A percentile compares a stretch with the other conserved stretches of the same genome.
Evolutionary conservation across 148 eudicot species (phyloP).

Genomic region (Polygonum maritimum): DNA sequence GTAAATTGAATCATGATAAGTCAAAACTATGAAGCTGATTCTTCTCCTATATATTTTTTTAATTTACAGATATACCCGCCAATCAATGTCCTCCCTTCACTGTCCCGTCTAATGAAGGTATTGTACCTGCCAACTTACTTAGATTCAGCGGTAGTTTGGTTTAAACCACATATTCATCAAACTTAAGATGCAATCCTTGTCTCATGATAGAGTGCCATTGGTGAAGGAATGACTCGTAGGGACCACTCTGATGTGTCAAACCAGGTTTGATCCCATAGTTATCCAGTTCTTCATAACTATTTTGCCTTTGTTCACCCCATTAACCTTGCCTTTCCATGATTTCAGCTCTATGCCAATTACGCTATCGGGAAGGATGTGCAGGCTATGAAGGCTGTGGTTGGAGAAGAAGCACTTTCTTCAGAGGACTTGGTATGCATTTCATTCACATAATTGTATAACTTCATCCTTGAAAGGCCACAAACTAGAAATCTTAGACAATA

Average conservation of each 20-base stretch:
- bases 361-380: conserved; percentile 89
- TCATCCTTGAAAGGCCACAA: neutral
- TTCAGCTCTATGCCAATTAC: conserved; percentile 74
- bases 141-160: neutral
- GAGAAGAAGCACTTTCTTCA: conserved; percentile 92
- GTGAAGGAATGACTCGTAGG: conserved; percentile 88
- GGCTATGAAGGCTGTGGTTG: conserved; percentile 92
- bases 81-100: conserved; percentile 76
- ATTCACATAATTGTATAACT: neutral
- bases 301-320: neutral
- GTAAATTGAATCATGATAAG: neutral
- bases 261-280: conserved; percentile 35
- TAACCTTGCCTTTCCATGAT: neutral
- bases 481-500: neutral
- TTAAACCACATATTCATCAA: neutral
- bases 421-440: conserved; percentile 53
- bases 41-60: neutral
- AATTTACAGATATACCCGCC: conserved; percentile 70
- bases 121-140: neutral
- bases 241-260: conserved; percentile 85
- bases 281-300: neutral
- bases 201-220: conserved; percentile 67
- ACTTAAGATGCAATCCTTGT: neutral
- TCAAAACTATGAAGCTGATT: neutral
- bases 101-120: conserved; percentile 84